Evolutionary conservation across 2,329 filamentous ascomycete genomes (phyloP).

Genomic region (Colletotrichum brevisporum): DNA sequence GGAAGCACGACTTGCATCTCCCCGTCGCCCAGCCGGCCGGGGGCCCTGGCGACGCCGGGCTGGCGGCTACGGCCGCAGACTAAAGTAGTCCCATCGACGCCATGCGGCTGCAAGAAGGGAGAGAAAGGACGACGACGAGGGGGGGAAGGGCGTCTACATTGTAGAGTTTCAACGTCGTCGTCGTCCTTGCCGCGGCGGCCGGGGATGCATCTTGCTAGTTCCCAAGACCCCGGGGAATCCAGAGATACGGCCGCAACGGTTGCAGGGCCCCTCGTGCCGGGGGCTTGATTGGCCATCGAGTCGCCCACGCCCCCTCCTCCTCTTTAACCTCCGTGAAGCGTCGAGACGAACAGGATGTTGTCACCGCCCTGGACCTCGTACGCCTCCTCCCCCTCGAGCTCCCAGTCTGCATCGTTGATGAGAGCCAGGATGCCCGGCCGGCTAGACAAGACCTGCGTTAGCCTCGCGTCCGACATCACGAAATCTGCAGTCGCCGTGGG

Average conservation of each 20-base stretch:
- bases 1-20: slow-evolving; percentile 35
- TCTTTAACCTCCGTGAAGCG: slow-evolving; percentile 87
- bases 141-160: slow-evolving; percentile 25
- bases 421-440: slow-evolving; percentile 95
- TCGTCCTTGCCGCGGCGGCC: slow-evolving; percentile 17
- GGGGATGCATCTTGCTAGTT: slow-evolving; percentile 32
- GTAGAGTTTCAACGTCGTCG: slow-evolving; percentile 34
- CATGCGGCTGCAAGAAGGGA: slow-evolving; percentile 31
- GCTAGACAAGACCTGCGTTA: slow-evolving; percentile 60
- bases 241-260: slow-evolving; percentile 34
- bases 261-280: slow-evolving; percentile 26
- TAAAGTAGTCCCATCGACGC: slow-evolving; percentile 27
- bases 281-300: slow-evolving; percentile 20
- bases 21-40: slow-evolving; percentile 23
- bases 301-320: slow-evolving; percentile 34
- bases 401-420: slow-evolving; percentile 99
- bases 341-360: slow-evolving; percentile 96
- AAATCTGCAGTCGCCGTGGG: slow-evolving; percentile 13
- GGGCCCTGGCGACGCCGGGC: slow-evolving; percentile 7
- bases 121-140: background rate
- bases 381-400: slow-evolving; percentile 92
- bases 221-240: slow-evolving; percentile 17
- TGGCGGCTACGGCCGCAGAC: slow-evolving; percentile 36
- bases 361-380: slow-evolving; percentile 88
- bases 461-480: slow-evolving; percentile 29